Evolutionary conservation across 257 asterid genomes (phyloP), one percentile per base, ranked within the genome.

Genomic region (Ligustrum vulgare): DNA sequence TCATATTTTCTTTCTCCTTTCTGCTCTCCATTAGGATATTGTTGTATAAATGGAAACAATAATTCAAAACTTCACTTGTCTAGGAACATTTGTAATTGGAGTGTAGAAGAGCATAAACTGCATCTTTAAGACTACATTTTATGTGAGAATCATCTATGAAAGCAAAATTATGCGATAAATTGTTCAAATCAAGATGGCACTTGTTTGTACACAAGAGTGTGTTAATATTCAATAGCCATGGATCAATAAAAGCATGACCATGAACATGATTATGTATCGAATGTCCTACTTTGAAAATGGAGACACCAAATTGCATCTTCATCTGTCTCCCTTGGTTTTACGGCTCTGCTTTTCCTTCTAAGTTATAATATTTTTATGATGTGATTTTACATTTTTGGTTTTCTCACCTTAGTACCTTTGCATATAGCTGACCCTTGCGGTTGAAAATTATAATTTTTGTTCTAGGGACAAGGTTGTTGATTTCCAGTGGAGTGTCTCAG

Each of bases 381-480:
- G 72, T 60, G 2, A 41, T 13, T 35, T 28, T 5, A 1, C 8
- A 22, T 65, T 41, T 72, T 75, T 20, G 58, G 41, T 64, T 54
- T 56, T 68, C 33, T 6, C 31, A 67, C 20, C 36, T 37, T 18
- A 33, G 32, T 18, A 51, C 11, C 35, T 18, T 31, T 75, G 43
- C 31, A 28, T 1, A 47, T 25, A 11, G 54, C 62, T 51, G 12
- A 31, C 60, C 6, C n/a, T 62, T 62, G 47, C 35, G 3, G 12
- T 33, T 43, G 31, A 43, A 56, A 70, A 70, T 32, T 58, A 70
- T 77, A 13, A 37, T 76, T 79, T 71, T 80, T 76, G 43, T 82
- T 73, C 5, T 84, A 94, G 98, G 89, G 97, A 91, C 75, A 94
- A 94, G 82, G 94, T 94, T 67, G 97, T 94, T 0, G 98, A 94